Percentiles rank a stretch among this genome's conserved stretches.
phyloP scores from a whole-genome alignment of 768 basidiomycete species.

The Tephrocybe sp. region DNA sequence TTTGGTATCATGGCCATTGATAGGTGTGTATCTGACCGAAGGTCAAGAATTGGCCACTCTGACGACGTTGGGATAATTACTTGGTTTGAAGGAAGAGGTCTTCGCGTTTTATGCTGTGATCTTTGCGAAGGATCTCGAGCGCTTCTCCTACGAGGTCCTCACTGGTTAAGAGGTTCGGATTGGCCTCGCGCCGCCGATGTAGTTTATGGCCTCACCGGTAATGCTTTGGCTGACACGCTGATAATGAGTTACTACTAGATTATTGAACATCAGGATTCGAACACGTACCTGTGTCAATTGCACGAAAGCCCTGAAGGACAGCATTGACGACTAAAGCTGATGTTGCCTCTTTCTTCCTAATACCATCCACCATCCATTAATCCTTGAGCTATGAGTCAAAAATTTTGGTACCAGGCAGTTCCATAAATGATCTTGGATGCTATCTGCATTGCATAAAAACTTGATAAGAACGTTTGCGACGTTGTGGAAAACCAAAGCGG shows the following conservation, averaged over 20 bases:
- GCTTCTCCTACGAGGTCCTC: slow-evolving; percentile 84
- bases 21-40: slow-evolving; percentile 64
- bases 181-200: background rate
- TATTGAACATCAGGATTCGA: background rate
- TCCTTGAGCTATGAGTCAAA: background rate
- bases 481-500: slow-evolving; percentile 4
- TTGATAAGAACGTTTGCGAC: background rate
- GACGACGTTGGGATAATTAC: slow-evolving; percentile 31
- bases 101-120: slow-evolving; percentile 64
- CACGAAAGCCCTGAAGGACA: slow-evolving; percentile 74
- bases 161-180: slow-evolving; percentile 31
- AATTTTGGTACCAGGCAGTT: slow-evolving; percentile 51
- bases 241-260: background rate
- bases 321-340: slow-evolving; percentile 67
- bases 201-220: slow-evolving; percentile 51
- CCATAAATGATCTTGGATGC: slow-evolving; percentile 56
- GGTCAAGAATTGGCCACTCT: background rate
- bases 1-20: slow-evolving; percentile 68
- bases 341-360: slow-evolving; percentile 79
- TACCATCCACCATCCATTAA: background rate
- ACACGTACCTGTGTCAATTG: slow-evolving; percentile 75
- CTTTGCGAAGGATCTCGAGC: slow-evolving; percentile 50
- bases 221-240: slow-evolving; percentile 73
- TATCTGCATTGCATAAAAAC: slow-evolving; percentile 18
- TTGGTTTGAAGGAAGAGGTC: slow-evolving; percentile 83